These are phyloP conservation scores for Perkinsus olseni DNA, from an alignment of 169 alveolate genomes.

Conservation along the genomic window DNA sequence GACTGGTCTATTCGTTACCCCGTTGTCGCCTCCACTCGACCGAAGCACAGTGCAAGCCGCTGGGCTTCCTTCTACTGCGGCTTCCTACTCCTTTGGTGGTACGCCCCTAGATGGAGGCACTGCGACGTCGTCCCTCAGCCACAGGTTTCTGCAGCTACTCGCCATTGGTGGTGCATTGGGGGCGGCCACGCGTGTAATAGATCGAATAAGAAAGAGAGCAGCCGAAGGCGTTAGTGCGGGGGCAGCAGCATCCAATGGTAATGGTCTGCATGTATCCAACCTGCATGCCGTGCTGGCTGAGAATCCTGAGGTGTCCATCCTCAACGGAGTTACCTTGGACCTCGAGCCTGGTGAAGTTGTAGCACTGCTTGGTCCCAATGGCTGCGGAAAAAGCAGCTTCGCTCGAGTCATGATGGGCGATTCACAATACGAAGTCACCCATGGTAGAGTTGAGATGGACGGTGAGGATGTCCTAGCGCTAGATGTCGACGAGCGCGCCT, in stretches of 20 bases:
- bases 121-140: background rate
- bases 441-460: conserved; percentile 25
- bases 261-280: background rate
- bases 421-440: conserved; percentile 33
- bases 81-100: background rate
- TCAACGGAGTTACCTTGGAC: conserved; percentile 25
- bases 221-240: background rate
- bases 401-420: conserved; percentile 32
- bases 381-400: conserved; percentile 33
- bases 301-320: conserved; percentile 1
- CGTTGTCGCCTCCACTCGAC: background rate
- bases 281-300: background rate
- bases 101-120: background rate
- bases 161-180: background rate
- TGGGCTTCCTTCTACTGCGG: background rate
- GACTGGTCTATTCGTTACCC: background rate
- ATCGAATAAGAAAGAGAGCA: background rate
- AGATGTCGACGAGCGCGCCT: conserved; percentile 29
- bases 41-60: background rate
- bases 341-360: conserved; percentile 31
- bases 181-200: background rate
- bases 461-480: conserved; percentile 20
- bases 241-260: background rate
- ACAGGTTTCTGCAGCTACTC: background rate
- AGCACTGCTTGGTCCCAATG: conserved; percentile 32